These are phyloP conservation scores for Rhizopogon vesiculosus DNA, from an alignment of 768 basidiomycete genomes.

Conservation along the genomic window DNA sequence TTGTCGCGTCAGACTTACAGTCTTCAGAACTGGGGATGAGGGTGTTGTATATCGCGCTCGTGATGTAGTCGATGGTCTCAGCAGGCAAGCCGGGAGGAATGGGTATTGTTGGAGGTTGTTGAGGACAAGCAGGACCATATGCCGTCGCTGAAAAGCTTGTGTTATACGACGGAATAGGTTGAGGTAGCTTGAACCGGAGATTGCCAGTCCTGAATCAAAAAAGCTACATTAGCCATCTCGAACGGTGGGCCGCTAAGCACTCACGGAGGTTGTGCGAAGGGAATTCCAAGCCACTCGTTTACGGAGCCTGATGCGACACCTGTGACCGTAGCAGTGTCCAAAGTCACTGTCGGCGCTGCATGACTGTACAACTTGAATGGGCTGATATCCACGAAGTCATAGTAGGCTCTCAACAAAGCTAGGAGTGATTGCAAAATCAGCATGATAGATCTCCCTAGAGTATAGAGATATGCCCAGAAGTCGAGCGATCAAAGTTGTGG, in stretches of 20 bases:
- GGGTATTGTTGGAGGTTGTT: slow-evolving; percentile 20
- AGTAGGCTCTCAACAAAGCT: not conserved
- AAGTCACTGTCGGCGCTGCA: slow-evolving; percentile 25
- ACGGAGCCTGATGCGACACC: slow-evolving; percentile 30
- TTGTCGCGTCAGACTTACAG: slow-evolving; percentile 29
- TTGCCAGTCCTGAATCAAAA: no score
- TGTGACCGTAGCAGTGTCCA: slow-evolving; percentile 42
- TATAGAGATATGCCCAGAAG: no score
- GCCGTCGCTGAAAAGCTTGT: slow-evolving; percentile 28
- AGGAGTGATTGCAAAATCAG: no score
- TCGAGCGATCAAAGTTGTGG: no score
- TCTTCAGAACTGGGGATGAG: slow-evolving; percentile 37
- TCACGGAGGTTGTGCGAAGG: slow-evolving; percentile 53
- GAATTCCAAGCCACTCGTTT: slow-evolving; percentile 47
- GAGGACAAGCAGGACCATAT: slow-evolving; percentile 36
- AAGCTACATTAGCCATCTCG: no score
- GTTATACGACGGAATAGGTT: slow-evolving; percentile 21
- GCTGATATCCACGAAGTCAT: not conserved
- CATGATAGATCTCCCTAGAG: no score
- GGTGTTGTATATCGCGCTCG: slow-evolving; percentile 22
- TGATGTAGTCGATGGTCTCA: slow-evolving; percentile 14
- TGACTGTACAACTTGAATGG: not conserved
- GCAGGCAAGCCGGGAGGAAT: slow-evolving; percentile 9
- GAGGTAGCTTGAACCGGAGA: slow-evolving; percentile 6
- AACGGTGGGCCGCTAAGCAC: slow-evolving; percentile 6